These are phyloP conservation scores for Cylindrodendrum hubeiense DNA, from an alignment of 2,329 filamentous ascomycete genomes.

Conservation along the genomic window DNA sequence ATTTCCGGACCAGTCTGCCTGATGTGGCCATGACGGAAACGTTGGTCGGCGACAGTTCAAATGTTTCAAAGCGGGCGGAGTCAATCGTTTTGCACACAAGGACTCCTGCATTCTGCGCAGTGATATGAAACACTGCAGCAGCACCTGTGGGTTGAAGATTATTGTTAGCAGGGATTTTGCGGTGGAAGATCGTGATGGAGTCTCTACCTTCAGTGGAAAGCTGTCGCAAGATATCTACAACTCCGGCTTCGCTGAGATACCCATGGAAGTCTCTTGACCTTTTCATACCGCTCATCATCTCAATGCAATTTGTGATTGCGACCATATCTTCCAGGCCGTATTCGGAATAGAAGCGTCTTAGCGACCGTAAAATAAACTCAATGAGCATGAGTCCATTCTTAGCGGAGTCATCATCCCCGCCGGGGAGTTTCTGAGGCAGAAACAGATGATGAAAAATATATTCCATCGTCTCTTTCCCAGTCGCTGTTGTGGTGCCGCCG, in stretches of 20 bases:
- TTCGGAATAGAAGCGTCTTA: slow-evolving; percentile 19
- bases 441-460: slow-evolving; percentile 47
- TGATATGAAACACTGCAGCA: slow-evolving; percentile 17
- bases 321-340: background rate
- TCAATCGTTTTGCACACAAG: slow-evolving; percentile 8
- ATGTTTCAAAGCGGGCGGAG: slow-evolving; percentile 27
- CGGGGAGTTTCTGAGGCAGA: slow-evolving; percentile 46
- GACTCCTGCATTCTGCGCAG: slow-evolving; percentile 32
- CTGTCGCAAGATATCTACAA: background rate
- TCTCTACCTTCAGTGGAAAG: slow-evolving; percentile 15
- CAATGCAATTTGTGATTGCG: slow-evolving; percentile 3
- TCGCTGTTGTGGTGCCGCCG: background rate
- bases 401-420: slow-evolving; percentile 22
- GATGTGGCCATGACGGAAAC: slow-evolving; percentile 10
- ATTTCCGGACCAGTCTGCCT: slow-evolving; percentile 28
- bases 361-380: slow-evolving; percentile 19
- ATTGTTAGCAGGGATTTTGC: background rate
- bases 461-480: background rate
- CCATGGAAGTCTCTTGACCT: background rate
- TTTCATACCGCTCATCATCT: slow-evolving; percentile 28
- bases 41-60: slow-evolving; percentile 32
- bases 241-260: slow-evolving; percentile 6
- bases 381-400: slow-evolving; percentile 1
- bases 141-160: background rate
- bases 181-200: background rate